phyloP scores from a whole-genome alignment of 2,329 filamentous ascomycete genomes.

The Torrubiellomyces zombiae region DNA sequence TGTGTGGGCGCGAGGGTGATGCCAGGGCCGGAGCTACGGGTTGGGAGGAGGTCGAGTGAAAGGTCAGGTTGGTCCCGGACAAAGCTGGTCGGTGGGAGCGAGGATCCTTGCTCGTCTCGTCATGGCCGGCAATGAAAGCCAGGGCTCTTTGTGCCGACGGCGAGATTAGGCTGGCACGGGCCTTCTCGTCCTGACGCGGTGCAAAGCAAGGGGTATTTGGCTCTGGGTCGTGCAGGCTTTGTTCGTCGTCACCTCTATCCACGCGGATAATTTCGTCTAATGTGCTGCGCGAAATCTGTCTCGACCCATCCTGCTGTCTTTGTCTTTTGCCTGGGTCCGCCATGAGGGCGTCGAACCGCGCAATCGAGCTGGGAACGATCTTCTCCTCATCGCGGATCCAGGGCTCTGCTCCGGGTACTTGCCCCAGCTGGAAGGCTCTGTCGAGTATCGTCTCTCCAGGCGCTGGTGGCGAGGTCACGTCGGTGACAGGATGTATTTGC shows the following conservation, averaged over 20 bases:
- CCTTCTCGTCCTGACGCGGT: slow-evolving; percentile 12
- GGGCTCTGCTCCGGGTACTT: slow-evolving; percentile 42
- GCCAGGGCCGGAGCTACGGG: slow-evolving; percentile 4
- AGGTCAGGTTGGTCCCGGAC: slow-evolving; percentile 16
- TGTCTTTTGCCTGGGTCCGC: slow-evolving; percentile 37
- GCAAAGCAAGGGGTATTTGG: too few relatives aligned
- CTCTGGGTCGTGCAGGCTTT: slow-evolving; percentile 28
- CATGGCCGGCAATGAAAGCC: slow-evolving; percentile 30
- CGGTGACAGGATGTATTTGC: slow-evolving; percentile 22
- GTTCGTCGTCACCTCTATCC: slow-evolving; percentile 33
- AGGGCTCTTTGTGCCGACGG: slow-evolving; percentile 31
- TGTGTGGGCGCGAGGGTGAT: slow-evolving; percentile 30
- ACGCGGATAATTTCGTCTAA: too few relatives aligned
- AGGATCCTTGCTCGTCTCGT: slow-evolving; percentile 13
- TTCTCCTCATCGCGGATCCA: slow-evolving; percentile 42
- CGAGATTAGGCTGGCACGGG: slow-evolving; percentile 19
- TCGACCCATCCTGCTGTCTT: slow-evolving; percentile 23
- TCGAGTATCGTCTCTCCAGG: slow-evolving; percentile 52
- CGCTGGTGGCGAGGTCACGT: slow-evolving; percentile 32
- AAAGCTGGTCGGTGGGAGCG: slow-evolving; percentile 17
- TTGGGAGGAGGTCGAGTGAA: slow-evolving; percentile 11
- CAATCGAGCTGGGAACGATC: slow-evolving; percentile 45
- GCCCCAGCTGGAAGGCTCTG: slow-evolving; percentile 45
- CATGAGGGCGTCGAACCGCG: slow-evolving; percentile 51
- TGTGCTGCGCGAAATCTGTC: too few relatives aligned